Evolutionary conservation across 2,329 filamentous ascomycete genomes (phyloP), one percentile per base, ranked within the genome.

Genomic region (Penicillium occitanis): DNA sequence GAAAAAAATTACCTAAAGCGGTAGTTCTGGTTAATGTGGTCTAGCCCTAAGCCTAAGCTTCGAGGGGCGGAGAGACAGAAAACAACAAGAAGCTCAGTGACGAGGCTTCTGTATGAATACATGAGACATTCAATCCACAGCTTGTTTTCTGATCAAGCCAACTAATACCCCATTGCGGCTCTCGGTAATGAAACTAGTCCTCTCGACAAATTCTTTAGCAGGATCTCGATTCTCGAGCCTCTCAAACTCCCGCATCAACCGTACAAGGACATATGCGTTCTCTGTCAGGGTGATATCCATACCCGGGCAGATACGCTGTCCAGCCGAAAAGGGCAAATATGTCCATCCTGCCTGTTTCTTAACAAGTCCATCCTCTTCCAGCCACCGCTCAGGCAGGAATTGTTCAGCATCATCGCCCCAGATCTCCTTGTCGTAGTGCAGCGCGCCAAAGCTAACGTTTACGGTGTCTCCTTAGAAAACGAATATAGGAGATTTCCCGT

Each of bases 361-460:
- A 22, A 35, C 14, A 25, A 22, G 25, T 19, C 25, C 40, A 37
- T 59, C 48, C 10, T 28, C 40, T 5, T 50, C 62, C 8, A 64
- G 17, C 62, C 62, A 64, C 8, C 53, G 53, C 53, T 64, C 53
- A 3, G 61, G 61, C 14, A 51, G 51, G 57, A 28, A 59, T 30
- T 30, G 28, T 11, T 64, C 51, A 3, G 72, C 71, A 48, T 74
- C 72, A 5, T 40, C 25, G 4, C 73, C 73, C 46, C 70, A 75
- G 55, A 72, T 69, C 35, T 74, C 70, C 53, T 69, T 65, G 22
- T 73, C 68, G 14, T 74, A 70, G 57, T 77, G 73, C 81, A 85
- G 85, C 14, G 77, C 68, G 69, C 81, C 82, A 4, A 80, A 75
- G 62, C 67, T 73, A 68, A 79, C 84, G 42, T 68, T 14, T 7